These are phyloP conservation scores for Termitomyces sp. DNA, from an alignment of 768 basidiomycete genomes.

Conservation along the genomic window DNA sequence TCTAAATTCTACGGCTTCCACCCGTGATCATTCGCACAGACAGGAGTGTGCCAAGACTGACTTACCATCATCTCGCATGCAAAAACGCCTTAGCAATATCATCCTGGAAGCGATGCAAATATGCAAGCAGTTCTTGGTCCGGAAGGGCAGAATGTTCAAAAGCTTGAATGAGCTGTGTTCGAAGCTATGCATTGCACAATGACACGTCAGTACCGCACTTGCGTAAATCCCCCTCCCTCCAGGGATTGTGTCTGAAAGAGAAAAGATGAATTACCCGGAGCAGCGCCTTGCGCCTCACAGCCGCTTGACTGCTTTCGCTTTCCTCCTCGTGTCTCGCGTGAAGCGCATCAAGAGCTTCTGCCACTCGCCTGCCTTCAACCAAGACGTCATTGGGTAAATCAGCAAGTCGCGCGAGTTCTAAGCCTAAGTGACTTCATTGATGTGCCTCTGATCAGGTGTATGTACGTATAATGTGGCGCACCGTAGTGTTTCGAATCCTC, in stretches of 20 bases:
- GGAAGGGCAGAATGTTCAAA: conserved; percentile 70
- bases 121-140: conserved; percentile 59
- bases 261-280: conserved; percentile 44
- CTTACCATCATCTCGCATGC: not conserved
- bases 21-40: not conserved
- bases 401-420: conserved; percentile 85
- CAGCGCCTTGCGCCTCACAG: conserved; percentile 61
- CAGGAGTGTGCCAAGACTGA: not conserved
- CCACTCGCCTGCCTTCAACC: conserved; percentile 54
- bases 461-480: conserved; percentile 18
- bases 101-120: conserved; percentile 64
- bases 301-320: conserved; percentile 56
- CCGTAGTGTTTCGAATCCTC: conserved; percentile 72
- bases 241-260: not conserved
- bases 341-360: conserved; percentile 51
- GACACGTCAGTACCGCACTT: not conserved
- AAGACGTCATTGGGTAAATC: conserved; percentile 77
- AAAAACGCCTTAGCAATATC: conserved; percentile 59
- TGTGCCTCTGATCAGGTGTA: not conserved
- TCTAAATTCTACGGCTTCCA: not conserved
- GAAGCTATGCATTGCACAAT: conserved; percentile 39
- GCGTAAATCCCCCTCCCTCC: too few relatives aligned
- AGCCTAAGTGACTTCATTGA: conserved; percentile 39
- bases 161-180: conserved; percentile 71
- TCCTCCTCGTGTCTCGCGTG: conserved; percentile 54